Conservation (phyloP, 495 filamentous ascomycete species). For the Aspergillus taichungensis region DNA sequence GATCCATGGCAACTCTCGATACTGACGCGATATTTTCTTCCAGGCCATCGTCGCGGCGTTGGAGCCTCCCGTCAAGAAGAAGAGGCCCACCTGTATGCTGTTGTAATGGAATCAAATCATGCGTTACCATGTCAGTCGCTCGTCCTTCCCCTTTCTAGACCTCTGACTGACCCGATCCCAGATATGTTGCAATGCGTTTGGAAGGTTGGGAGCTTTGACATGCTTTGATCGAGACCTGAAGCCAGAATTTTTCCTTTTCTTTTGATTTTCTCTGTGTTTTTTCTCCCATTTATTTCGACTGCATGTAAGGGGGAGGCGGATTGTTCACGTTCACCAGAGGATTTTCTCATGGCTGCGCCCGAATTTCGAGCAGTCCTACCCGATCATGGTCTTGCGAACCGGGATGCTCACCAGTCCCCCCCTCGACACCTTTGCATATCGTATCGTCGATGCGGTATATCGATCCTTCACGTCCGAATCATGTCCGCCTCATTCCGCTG, state of each 20-base stretch:
- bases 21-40: conserved; percentile 4
- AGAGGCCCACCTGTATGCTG: conserved; percentile 36
- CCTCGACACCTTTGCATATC: background rate
- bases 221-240: conserved; percentile 6
- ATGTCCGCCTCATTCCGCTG: conserved; percentile 15
- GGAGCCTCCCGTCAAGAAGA: conserved; percentile 72
- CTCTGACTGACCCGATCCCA: conserved; percentile 3
- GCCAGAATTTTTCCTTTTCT: conserved; percentile 23
- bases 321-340: no score
- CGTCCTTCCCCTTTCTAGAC: background rate
- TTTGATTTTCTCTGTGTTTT: conserved; percentile 17
- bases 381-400: no score
- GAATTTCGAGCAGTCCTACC: no score
- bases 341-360: no score
- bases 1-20: conserved; percentile 1
- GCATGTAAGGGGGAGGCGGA: background rate
- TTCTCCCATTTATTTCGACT: conserved; percentile 12
- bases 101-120: conserved; percentile 20
- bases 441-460: background rate
- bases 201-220: conserved; percentile 5
- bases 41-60: conserved; percentile 86
- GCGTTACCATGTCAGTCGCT: conserved; percentile 14
- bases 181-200: conserved; percentile 14
- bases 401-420: background rate
- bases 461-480: background rate